Evolutionary conservation across 176 grass and related monocot species (phyloP), one percentile per base, ranked within the genome.

Genomic region (Aechmea fasciata): DNA sequence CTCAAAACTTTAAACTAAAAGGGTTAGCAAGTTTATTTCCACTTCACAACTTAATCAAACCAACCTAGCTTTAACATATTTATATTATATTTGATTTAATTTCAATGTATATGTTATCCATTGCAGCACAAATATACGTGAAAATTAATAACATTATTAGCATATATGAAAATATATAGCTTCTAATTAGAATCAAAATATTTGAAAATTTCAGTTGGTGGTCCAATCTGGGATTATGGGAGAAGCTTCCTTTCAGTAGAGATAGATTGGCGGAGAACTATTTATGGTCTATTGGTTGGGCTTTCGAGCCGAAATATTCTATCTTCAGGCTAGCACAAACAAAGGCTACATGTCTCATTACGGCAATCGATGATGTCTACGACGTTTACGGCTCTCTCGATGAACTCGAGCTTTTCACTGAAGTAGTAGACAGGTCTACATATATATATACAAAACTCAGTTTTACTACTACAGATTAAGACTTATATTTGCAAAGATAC

Each of bases 341-440:
- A 47, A 67, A 75, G 72, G 15, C 13, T 15, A 73, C 47, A 14
- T 77, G 62, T n/a, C 20, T 83, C 0, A 8, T 77, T 15, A 68
- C 51, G 12, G 13, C 63, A 9, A 19, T 83, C 28, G 74, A 83
- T 77, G 80, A 83, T 68, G 51, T 77, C 17, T 83, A 73, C 41
- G 80, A 82, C 50, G n/a, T 77, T 17, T 82, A 82, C 29, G 80
- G 73, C 0, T 71, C 73, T 13, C 25, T 83, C 10, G 28, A 77
- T 28, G 74, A 77, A 15, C 62, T 77, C 1, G 47, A 76, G 64
- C 17, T 68, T 12, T 81, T 81, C 50, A 81, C 79, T 0, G 13
- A 81, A 24, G 71, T 47, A 0, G 26, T 75, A 2, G 64, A 81
- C 1, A 73, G 66, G 79, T 81, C 14, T 24, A 2, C 2, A 62